phyloP scores from a whole-genome alignment of 2,329 filamentous ascomycete species.

The Penicillium sp. region DNA sequence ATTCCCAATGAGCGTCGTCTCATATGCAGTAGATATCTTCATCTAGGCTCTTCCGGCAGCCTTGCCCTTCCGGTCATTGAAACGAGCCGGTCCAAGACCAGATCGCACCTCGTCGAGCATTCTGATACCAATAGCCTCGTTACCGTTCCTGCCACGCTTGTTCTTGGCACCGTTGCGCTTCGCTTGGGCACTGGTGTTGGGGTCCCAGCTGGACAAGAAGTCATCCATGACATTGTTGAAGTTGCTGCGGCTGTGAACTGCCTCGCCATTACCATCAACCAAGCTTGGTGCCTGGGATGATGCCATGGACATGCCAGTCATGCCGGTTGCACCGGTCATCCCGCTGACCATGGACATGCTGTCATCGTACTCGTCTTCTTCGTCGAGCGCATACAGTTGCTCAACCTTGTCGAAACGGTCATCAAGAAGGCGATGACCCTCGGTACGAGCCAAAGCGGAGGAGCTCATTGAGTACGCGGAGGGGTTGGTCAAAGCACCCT shows the following conservation, averaged over 20 bases:
- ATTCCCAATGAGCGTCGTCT: conserved; percentile 26
- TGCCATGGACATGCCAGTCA: conserved; percentile 54
- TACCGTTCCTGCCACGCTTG: conserved; percentile 75
- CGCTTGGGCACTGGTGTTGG: conserved; percentile 42
- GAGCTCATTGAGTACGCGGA: conserved; percentile 92
- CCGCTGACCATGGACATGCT: conserved; percentile 53
- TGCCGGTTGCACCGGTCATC: conserved; percentile 56
- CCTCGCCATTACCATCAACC: conserved; percentile 38
- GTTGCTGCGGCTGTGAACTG: conserved; percentile 68
- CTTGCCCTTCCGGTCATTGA: conserved; percentile 40
- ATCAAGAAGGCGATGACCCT: conserved; percentile 81
- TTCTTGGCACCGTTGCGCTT: conserved; percentile 48
- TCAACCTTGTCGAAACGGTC: conserved; percentile 90
- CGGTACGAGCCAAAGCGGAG: conserved; percentile 81
- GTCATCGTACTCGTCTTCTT: conserved; percentile 55
- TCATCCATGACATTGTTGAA: conserved; percentile 93
- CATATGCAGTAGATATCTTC: conserved; percentile 19
- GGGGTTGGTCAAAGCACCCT: conserved; percentile 85
- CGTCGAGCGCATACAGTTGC: conserved; percentile 70
- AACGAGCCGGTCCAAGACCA: conserved; percentile 73
- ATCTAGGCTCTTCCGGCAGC: conserved; percentile 35
- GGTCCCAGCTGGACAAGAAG: conserved; percentile 69
- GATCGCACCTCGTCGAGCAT: conserved; percentile 88
- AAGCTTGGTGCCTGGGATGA: conserved; percentile 64
- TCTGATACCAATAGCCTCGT: conserved; percentile 76